Evolutionary conservation across 768 basidiomycete genomes (phyloP), one percentile per base, ranked within the genome.

Genomic region (Lactifluus hygrophoroides): DNA sequence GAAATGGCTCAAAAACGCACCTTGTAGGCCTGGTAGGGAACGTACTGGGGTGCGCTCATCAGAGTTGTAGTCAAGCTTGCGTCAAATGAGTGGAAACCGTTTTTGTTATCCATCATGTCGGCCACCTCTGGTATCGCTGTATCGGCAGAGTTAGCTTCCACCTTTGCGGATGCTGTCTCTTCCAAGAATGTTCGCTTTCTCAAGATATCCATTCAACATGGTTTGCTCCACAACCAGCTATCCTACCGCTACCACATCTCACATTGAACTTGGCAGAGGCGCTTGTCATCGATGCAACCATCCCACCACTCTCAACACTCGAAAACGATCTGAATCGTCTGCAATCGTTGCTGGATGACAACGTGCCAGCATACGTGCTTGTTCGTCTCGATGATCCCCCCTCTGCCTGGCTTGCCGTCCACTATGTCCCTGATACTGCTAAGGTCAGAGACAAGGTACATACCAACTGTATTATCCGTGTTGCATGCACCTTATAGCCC

Each of bases 341-440:
- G 6, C 80, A 81, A 65, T 75, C 74, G 28, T 64, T 86, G 38
- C 73, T 91, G 0, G 75, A 84, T 32, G 80, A 84, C 28, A 71
- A 80, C 56, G 67, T 72, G 1, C 88, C 91, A 23, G 83, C 88
- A n/a, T 93, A 91, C 71, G 71, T 92, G 44, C 80, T 93, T 21
- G 81, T 78, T 10, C 81, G 82, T 54, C 69, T 83, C 35, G 88
- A 88, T 63, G 71, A 76, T 19, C 76, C 84, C 2, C 74, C 76
- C 0, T 66, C 79, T 1, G 80, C 85, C 61, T 94, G 90, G 90
- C 73, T 89, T 35, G 76, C 79, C 7, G 78, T 92, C 58, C 84
- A 75, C 66, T 94, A 90, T 67, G 88, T 94, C 6, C 92, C 92
- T 1, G 92, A 94, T 60, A 68, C 77, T 19, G 88, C 92, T 27